Base-by-base conservation (phyloP, 2,329 filamentous ascomycete genomes). In the Xylaria sp. region DNA sequence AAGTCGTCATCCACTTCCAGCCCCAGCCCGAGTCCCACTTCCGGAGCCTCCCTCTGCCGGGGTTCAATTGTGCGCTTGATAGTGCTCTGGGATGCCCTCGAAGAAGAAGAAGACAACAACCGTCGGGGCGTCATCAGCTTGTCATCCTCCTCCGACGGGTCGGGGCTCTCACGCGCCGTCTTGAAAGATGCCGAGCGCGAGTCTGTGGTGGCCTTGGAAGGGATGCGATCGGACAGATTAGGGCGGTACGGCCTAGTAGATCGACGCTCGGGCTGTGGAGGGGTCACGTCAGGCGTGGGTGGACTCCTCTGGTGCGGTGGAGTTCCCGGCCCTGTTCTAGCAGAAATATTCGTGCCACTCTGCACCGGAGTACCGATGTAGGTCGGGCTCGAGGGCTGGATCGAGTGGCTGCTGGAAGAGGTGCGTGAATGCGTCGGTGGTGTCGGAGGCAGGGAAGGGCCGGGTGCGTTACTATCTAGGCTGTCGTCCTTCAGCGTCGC, bases 271-370 rank as follows among this genome's bases (percentile, higher is more conserved):
- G 72, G 70, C 55, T 84, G 81, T 34, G 89, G 89, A 48, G 88
- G 89, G 16, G 89, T 92, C 42, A 88, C 82, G 71, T 91, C 89
- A 29, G 89, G 89, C 2, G 89, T 92, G 26, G 87, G 88, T 16
- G 87, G 87, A 63, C 85, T 89, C 65, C 81, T 80, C 60, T 87
- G 83, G 60, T 84, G 83, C 22, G 84, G 80, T 45, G 87, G 86
- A 4, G 87, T 90, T 50, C 76, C 75, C n/a, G 80, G 80, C 40
- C 56, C 57, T 8, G 76, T 63, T 50, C 71, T 74, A 44, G 67
- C 66, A 48, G 72, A 69, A 40, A 71, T 69, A 57, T 71, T 71
- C 48, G 75, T 69, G 45, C 71, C 66, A 60, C 73, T 77, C 50
- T 69, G 71, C 51, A 72, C 64, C 29, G 71, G 68, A 54, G 67